Base-by-base conservation (phyloP, 2,329 filamentous ascomycete species). In the Fusarium phyllophilum region DNA sequence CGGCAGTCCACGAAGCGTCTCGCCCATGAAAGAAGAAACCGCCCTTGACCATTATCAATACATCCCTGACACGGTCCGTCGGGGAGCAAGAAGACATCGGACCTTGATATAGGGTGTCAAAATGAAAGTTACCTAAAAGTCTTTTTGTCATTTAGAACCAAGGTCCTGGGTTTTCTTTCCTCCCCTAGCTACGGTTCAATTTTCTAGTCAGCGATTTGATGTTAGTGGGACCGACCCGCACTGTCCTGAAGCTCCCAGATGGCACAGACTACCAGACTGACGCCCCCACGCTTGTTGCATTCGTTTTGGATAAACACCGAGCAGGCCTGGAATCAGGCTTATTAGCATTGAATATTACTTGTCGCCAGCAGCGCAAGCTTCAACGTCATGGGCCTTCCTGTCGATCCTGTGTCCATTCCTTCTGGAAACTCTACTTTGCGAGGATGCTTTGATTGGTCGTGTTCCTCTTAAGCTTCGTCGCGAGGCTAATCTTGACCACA, bases 241-340 rank as follows among this genome's bases (percentile, higher is more conserved):
- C 52, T 58, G 60, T 67, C 61, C 45, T 36, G 20, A 56, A 29
- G 48, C 29, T 51, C 29, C 22, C 31, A 60, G 29, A 66, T 31
- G 33, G 52, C 38, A 52, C 58, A 48, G 44, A 38, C 36, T 33
- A 17, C 55, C 55, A 44, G 41, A 48, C 31, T 36, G n/a, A 51
- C 38, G 31, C 68, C 71, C 71, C 71, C 71, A 74, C 67, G 58
- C 38, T 48, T 58, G 29, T 29, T 49, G 41, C 41, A n/a, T 48
- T 49, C 33, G 36, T 57, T 54, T 54, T 15, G 31, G 46, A 26
- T 41, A 56, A 34, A 17, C 41, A 44, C 52, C 52, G 44, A 49
- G 34, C n/a, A 34, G 44, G 34, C 22, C 26, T 41, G 36, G 42
- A 49, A 24, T 46, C 45, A 42, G 39, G 34, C 48, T 66, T 48